Conservation (phyloP, 192 early-diverging fungal species). For the Coemansia sp. region DNA sequence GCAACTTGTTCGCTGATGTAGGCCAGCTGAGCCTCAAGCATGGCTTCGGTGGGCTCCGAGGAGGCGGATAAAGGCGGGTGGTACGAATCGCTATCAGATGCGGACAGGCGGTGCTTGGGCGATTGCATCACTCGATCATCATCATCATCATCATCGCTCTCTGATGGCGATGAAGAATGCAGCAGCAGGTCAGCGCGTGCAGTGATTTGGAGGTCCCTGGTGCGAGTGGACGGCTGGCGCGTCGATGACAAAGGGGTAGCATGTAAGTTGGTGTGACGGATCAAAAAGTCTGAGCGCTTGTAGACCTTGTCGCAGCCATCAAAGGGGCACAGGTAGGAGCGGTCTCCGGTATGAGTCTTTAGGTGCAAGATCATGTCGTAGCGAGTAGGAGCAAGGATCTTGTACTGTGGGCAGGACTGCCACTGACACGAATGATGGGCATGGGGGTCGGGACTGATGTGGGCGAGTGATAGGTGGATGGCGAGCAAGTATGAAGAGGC, state of each 20-base stretch:
- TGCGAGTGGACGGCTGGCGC: not conserved
- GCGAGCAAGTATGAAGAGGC: slow-evolving; percentile 21
- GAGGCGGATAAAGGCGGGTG: not conserved
- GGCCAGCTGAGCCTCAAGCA: slow-evolving; percentile 31
- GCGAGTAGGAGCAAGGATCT: slow-evolving; percentile 56
- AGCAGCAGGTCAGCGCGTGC: not conserved
- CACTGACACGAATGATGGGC: slow-evolving; percentile 24
- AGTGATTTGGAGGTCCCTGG: not conserved
- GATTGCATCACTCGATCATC: not conserved
- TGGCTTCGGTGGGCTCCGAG: slow-evolving; percentile 7
- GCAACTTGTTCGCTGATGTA: slow-evolving; percentile 28
- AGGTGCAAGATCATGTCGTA: slow-evolving; percentile 63
- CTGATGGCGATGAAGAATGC: not conserved
- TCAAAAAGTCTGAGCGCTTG: slow-evolving; percentile 65
- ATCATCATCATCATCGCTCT: too few species aligned
- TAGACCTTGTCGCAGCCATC: slow-evolving; percentile 67
- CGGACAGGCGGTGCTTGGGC: not conserved
- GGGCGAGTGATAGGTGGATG: slow-evolving; percentile 26
- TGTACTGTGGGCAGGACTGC: slow-evolving; percentile 19
- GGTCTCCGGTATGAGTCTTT: slow-evolving; percentile 66
- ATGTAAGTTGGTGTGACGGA: slow-evolving; percentile 51
- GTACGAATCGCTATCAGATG: not conserved
- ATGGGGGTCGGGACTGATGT: slow-evolving; percentile 16
- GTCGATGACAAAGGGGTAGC: not conserved
- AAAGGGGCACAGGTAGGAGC: slow-evolving; percentile 62